Evolutionary conservation across 352 stramenopile species (phyloP).

Genomic region (Blastocystis sp.): DNA sequence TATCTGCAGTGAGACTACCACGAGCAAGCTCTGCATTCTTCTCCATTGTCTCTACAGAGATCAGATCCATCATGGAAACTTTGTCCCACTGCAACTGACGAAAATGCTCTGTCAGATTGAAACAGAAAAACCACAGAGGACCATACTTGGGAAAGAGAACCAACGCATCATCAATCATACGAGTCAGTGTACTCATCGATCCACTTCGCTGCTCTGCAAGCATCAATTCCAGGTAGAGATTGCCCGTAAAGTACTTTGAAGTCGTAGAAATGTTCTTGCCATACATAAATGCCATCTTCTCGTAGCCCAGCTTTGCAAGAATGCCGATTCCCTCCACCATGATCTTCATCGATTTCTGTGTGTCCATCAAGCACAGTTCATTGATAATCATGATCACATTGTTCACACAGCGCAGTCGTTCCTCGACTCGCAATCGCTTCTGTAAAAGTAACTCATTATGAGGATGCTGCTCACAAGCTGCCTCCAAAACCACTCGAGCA

Average conservation of each 20-base stretch:
- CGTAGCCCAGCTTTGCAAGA: conserved; percentile 72
- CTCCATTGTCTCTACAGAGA: neutral
- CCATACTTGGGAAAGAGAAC: conserved; percentile 75
- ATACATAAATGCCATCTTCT: conserved; percentile 68
- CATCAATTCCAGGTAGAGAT: conserved; percentile 77
- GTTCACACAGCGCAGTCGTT: conserved; percentile 71
- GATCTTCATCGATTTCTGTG: conserved; percentile 75
- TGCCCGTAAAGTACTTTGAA: conserved; percentile 70
- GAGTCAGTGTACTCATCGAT: conserved; percentile 67
- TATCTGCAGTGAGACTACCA: neutral
- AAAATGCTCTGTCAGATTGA: conserved; percentile 72
- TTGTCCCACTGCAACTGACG: neutral
- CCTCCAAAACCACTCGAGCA: conserved; percentile 71
- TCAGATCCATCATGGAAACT: neutral
- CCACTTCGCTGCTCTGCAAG: conserved; percentile 70
- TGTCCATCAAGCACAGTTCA: conserved; percentile 70
- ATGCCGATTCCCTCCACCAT: conserved; percentile 77
- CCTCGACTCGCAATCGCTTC: conserved; percentile 72
- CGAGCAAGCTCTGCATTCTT: neutral
- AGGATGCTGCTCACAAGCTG: conserved; percentile 71
- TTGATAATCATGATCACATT: conserved; percentile 70
- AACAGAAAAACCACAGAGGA: conserved; percentile 80
- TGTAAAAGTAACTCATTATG: conserved; percentile 72
- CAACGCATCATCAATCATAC: conserved; percentile 73
- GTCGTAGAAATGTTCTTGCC: neutral